phyloP scores from a whole-genome alignment of 140 eudicot genomes.

The Ambrosia hybrid region DNA sequence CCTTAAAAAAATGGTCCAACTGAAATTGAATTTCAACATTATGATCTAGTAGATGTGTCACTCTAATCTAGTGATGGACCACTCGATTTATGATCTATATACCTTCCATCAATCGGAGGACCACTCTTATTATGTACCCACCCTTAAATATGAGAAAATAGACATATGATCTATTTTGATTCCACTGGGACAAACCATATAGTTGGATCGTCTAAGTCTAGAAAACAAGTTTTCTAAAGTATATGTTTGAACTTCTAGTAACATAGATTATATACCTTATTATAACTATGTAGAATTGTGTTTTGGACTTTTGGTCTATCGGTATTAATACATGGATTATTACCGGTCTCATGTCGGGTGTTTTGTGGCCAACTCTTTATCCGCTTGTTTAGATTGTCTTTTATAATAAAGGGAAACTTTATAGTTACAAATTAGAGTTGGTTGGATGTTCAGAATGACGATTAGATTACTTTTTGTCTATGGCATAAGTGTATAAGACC shows the following conservation, averaged over 20 bases:
- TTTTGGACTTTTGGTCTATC: background rate
- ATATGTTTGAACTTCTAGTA: background rate
- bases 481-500: too few relatives aligned
- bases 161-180: background rate
- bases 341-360: too few relatives aligned
- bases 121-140: background rate
- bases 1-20: background rate
- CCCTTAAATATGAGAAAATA: background rate
- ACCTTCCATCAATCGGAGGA: background rate
- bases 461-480: too few relatives aligned
- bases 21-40: background rate
- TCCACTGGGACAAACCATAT: background rate
- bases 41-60: background rate
- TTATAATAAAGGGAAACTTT: too few relatives aligned
- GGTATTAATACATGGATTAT: background rate
- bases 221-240: background rate
- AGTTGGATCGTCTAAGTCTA: background rate
- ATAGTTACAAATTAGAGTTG: too few relatives aligned
- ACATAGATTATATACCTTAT: background rate
- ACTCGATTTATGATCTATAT: background rate
- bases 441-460: too few relatives aligned
- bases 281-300: background rate
- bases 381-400: too few relatives aligned
- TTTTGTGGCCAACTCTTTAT: too few relatives aligned
- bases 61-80: constrained; percentile 16